Conservation (phyloP, 768 basidiomycete species). For the Hypholoma sublateritium region DNA sequence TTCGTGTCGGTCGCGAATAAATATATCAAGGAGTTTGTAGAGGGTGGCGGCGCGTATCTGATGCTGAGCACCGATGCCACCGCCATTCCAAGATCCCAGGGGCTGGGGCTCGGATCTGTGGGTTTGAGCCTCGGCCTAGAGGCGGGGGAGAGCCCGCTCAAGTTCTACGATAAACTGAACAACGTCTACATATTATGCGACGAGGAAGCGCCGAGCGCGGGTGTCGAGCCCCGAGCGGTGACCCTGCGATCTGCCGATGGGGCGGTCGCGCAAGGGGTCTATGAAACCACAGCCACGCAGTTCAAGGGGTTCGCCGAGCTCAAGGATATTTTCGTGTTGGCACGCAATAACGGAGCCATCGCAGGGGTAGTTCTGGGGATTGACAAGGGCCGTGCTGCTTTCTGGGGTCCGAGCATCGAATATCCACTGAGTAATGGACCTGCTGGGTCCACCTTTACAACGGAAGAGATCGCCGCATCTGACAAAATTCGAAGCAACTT, state of each 20-base stretch:
- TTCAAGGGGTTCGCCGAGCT: constrained; percentile 30
- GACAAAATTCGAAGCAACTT: constrained; percentile 22
- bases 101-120: constrained; percentile 33
- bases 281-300: constrained; percentile 21
- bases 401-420: constrained; percentile 64
- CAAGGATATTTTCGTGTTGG: constrained; percentile 28
- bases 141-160: constrained; percentile 25
- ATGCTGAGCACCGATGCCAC: constrained; percentile 62
- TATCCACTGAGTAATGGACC: constrained; percentile 44
- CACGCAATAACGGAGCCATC: constrained; percentile 26
- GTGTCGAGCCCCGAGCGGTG: constrained; percentile 10
- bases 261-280: constrained; percentile 27
- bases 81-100: constrained; percentile 27
- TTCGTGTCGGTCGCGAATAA: constrained; percentile 36
- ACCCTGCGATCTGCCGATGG: constrained; percentile 22
- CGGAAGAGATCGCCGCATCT: constrained; percentile 17
- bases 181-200: constrained; percentile 30
- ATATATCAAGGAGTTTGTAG: constrained; percentile 59
- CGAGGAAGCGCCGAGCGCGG: constrained; percentile 1
- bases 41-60: constrained; percentile 69
- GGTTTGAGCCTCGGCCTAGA: constrained; percentile 30
- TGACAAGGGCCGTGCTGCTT: constrained; percentile 47
- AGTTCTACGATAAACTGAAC: constrained; percentile 34
- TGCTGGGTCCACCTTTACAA: constrained; percentile 21
- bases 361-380: constrained; percentile 34